Percentiles rank a stretch among this genome's conserved stretches.
Conservation (phyloP, 2,329 filamentous ascomycete species). For the Colletotrichum siamense region DNA sequence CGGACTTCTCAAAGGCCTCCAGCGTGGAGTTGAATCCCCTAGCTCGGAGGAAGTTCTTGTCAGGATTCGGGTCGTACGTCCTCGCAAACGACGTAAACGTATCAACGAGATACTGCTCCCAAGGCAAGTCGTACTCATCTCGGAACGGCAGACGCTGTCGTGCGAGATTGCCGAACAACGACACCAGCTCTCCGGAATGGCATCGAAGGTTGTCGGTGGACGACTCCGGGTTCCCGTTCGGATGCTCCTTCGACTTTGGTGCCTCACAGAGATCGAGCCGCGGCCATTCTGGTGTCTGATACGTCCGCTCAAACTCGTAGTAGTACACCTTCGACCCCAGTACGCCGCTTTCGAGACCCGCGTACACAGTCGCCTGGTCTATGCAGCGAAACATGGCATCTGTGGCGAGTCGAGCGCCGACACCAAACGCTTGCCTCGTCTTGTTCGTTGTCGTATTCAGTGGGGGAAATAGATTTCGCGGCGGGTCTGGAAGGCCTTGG, state of each 20-base stretch:
- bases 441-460: conserved; percentile 48
- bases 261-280: conserved; percentile 54
- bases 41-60: conserved; percentile 37
- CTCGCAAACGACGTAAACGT: conserved; percentile 52
- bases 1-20: conserved; percentile 39
- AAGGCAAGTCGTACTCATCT: conserved; percentile 34
- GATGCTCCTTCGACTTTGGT: conserved; percentile 32
- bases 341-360: conserved; percentile 47
- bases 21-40: conserved; percentile 25
- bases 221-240: conserved; percentile 44
- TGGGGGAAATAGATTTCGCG: conserved; percentile 54
- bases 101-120: conserved; percentile 31
- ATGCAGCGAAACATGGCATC: conserved; percentile 66
- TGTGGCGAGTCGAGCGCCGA: conserved; percentile 58
- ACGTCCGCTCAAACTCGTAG: conserved; percentile 66
- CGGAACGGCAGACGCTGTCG: conserved; percentile 37
- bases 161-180: conserved; percentile 47
- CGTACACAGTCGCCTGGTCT: conserved; percentile 62
- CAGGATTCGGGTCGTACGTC: conserved; percentile 48
- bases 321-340: conserved; percentile 55
- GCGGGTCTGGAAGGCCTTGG: conserved; percentile 34
- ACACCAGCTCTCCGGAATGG: conserved; percentile 50
- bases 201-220: conserved; percentile 48
- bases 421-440: conserved; percentile 61
- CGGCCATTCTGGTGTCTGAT: conserved; percentile 59